Conservation (phyloP, 306 rosid genomes). For the Oemleria cerasiformis region DNA sequence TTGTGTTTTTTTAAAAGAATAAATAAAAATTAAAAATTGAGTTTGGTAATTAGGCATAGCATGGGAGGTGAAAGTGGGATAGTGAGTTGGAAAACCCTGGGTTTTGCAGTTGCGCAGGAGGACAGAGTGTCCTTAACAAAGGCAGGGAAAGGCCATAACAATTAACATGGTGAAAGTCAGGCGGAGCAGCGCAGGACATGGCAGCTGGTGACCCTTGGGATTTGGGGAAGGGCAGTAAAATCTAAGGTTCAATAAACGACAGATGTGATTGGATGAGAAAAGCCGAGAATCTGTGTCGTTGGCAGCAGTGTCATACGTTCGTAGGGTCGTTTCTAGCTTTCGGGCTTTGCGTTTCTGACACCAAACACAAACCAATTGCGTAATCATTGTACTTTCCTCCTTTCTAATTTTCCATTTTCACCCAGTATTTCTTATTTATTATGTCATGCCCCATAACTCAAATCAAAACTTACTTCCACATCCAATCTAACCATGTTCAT, state of each 20-base stretch:
- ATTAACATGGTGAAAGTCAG: not conserved
- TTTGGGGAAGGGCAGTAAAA: not conserved
- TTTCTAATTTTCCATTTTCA: not conserved
- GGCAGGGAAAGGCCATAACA: not conserved
- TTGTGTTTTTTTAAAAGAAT: too few species aligned
- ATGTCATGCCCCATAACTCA: not conserved
- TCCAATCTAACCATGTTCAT: too few species aligned
- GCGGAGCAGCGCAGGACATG: not conserved
- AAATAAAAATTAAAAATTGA: too few species aligned
- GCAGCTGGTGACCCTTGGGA: not conserved
- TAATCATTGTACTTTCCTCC: constrained; percentile 5
- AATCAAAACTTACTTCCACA: not conserved
- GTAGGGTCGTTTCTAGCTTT: not conserved
- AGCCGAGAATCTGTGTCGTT: not conserved
- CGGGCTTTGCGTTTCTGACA: not conserved
- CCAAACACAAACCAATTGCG: not conserved
- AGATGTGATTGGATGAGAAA: not conserved
- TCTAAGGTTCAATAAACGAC: not conserved
- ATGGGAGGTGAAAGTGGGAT: not conserved
- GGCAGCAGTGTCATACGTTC: not conserved
- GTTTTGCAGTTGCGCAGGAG: too few species aligned
- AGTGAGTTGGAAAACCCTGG: not conserved
- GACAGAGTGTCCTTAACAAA: not conserved
- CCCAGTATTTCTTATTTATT: not conserved
- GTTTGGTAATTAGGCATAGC: not conserved